Evolutionary conservation across 2,329 filamentous ascomycete species (phyloP), one percentile per base, ranked within the genome.

Genomic region (Paecilomyces sp.): DNA sequence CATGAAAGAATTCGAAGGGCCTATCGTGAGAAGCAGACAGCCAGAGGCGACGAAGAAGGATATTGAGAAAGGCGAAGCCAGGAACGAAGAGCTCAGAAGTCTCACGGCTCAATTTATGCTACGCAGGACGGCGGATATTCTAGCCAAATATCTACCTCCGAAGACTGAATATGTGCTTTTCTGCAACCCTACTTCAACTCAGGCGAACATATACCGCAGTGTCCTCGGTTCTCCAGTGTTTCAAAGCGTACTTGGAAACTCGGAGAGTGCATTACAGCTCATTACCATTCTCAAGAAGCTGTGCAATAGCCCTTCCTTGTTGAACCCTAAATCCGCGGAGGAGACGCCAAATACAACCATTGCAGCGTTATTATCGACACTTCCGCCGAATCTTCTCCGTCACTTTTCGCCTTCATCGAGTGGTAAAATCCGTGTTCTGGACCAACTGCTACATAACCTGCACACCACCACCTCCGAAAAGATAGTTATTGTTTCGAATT

Each of bases 401-500:
- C 75, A 77, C 54, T 81, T 81, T 58, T 81, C 81, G 1, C 80
- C 84, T 52, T 81, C 81, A 1, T 80, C 84, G 1, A 88, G 86
- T 62, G 82, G 83, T 28, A 91, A 91, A 68, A 77, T 90, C 24
- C 82, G 86, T 52, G 83, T 89, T 1, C 77, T 91, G 2, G 87
- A 90, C 67, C 80, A 83, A 57, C 77, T 91, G 8, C 74, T 91
- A 1, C 81, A 87, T 64, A 80, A 79, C 11, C 80, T 91, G 25
- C 81, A 80, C 55, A 81, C 77, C 1, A 83, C 79, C 0, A 89
- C 87, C 0, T 75, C 81, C 1, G 88, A 91, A 66, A 91, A 90
- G 67, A 83, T 91, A 25, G 86, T 91, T 9, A 79, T 91, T 8
- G 87, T 91, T n/a, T 90, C 87, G 22, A 90, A 90, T 68, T 90